phyloP scores from a whole-genome alignment of 306 rosid species.

The Castanea sativa region DNA sequence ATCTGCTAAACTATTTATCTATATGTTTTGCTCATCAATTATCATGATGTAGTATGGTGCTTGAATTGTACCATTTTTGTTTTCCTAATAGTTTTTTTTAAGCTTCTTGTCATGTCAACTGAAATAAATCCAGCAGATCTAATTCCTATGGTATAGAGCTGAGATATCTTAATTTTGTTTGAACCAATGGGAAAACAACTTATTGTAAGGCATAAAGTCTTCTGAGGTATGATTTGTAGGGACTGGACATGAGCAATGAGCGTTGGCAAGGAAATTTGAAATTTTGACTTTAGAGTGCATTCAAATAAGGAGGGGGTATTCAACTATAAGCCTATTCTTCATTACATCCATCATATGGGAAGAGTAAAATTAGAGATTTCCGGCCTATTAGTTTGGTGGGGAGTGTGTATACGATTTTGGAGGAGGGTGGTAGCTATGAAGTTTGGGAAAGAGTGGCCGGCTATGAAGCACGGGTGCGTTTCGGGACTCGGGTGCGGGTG shows the following conservation, averaged over 20 bases:
- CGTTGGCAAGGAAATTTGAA: background rate
- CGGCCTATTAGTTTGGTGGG: background rate
- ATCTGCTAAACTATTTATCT: background rate
- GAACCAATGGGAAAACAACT: background rate
- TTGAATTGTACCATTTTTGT: background rate
- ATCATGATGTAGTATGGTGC: background rate
- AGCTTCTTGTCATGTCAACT: background rate
- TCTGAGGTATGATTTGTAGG: background rate
- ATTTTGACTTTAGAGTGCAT: background rate
- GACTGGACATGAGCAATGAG: background rate
- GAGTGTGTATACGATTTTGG: too few relatives aligned
- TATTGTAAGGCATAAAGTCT: background rate
- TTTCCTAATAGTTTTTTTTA: background rate
- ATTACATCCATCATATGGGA: background rate
- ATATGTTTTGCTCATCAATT: background rate
- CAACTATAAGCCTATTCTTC: background rate
- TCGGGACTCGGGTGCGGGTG: too few relatives aligned
- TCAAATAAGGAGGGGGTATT: background rate
- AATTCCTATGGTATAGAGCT: background rate
- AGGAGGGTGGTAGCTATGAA: too few relatives aligned
- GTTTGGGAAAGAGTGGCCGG: too few relatives aligned
- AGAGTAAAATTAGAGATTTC: too few relatives aligned
- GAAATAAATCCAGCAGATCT: background rate
- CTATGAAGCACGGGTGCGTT: too few relatives aligned
- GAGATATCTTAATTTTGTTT: background rate